These are phyloP conservation scores for Sedum album DNA, from an alignment of 164 flowering plant species.

Conservation along the genomic window DNA sequence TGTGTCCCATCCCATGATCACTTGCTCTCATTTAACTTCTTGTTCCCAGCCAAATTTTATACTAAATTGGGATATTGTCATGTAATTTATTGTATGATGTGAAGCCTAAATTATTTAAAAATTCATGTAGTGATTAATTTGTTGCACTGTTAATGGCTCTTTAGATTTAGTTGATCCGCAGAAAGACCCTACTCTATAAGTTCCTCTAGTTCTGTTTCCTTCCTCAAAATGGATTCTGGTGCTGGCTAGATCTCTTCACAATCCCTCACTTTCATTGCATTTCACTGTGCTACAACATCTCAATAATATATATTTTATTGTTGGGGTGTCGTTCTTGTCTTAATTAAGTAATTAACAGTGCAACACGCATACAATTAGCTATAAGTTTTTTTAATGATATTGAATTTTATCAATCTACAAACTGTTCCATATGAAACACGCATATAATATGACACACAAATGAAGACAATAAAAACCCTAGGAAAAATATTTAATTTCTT, in stretches of 20 bases:
- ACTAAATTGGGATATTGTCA: neutral
- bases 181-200: neutral
- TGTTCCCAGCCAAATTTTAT: neutral
- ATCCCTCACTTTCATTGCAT: no score
- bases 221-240: neutral
- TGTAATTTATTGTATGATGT: neutral
- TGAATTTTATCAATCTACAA: no score
- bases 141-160: neutral
- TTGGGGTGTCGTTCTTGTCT: no score
- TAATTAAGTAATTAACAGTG: no score
- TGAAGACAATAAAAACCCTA: no score
- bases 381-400: no score
- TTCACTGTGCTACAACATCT: no score
- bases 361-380: no score
- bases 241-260: neutral
- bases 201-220: neutral
- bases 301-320: no score
- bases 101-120: neutral
- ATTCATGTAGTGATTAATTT: neutral
- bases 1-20: constrained; percentile 4
- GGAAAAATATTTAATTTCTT: no score
- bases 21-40: constrained; percentile 6
- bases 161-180: neutral
- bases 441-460: no score
- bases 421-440: no score